Percentiles rank a stretch among this genome's conserved stretches.
Evolutionary conservation across 2,329 filamentous ascomycete species (phyloP).

Genomic region (Cercospora sojina): DNA sequence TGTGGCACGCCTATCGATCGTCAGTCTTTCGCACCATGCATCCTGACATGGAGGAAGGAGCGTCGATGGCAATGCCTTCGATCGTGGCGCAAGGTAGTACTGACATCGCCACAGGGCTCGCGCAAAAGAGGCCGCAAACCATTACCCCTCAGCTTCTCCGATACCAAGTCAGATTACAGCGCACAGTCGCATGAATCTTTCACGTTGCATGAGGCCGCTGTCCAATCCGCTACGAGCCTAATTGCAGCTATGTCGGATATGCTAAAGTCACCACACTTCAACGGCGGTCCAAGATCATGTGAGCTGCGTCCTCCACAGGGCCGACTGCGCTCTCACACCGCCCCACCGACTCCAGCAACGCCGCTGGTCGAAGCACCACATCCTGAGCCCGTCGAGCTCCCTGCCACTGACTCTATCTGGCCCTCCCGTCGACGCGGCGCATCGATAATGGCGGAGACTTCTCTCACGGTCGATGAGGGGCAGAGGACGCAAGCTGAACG

Average conservation of each 20-base stretch:
- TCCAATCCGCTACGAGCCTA: conserved; percentile 38
- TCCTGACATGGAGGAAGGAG: neutral
- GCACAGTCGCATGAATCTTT: conserved; percentile 28
- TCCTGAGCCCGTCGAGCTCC: conserved; percentile 32
- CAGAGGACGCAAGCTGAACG: neutral
- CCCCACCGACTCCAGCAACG: conserved; percentile 41
- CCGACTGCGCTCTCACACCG: conserved; percentile 43
- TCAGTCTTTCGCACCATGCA: neutral
- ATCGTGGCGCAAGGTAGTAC: neutral
- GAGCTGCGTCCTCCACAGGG: conserved; percentile 40
- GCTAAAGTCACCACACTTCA: conserved; percentile 43
- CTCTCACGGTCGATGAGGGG: neutral
- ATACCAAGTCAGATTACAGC: conserved; percentile 10
- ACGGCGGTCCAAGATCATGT: conserved; percentile 22
- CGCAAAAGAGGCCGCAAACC: conserved; percentile 29
- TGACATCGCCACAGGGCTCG: conserved; percentile 18
- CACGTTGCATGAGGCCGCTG: conserved; percentile 35
- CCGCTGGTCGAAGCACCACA: conserved; percentile 34
- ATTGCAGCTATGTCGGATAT: conserved; percentile 46
- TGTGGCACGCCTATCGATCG: neutral
- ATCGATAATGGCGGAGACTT: neutral
- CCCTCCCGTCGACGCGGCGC: neutral
- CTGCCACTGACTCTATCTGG: conserved; percentile 27
- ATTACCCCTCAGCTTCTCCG: conserved; percentile 28
- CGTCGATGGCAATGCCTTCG: neutral